Conservation (phyloP, 2,329 filamentous ascomycete genomes). For the Claviceps monticola region DNA sequence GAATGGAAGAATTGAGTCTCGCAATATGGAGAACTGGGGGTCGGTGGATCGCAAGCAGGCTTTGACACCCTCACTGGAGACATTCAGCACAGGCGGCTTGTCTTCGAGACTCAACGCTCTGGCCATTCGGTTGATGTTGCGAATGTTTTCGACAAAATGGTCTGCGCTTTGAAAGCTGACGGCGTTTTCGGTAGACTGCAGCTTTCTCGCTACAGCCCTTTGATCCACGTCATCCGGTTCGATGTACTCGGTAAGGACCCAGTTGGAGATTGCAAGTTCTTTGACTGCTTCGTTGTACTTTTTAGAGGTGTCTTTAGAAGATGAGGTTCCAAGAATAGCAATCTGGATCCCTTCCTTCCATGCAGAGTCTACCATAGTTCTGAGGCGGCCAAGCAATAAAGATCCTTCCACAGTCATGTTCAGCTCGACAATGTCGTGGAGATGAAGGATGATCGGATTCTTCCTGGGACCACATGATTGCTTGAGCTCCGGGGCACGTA, state of each 20-base stretch:
- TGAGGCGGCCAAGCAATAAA: conserved; percentile 55
- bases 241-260: conserved; percentile 23
- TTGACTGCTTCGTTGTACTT: conserved; percentile 26
- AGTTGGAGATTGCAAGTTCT: conserved; percentile 27
- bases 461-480: conserved; percentile 14
- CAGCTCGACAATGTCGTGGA: conserved; percentile 73
- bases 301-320: conserved; percentile 35
- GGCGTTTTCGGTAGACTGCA: background rate
- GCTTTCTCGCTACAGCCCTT: background rate
- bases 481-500: conserved; percentile 30
- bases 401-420: conserved; percentile 54
- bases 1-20: conserved; percentile 22
- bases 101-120: conserved; percentile 19
- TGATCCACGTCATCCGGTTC: conserved; percentile 16
- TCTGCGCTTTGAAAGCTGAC: conserved; percentile 22
- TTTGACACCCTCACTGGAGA: conserved; percentile 13
- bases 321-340: conserved; percentile 67
- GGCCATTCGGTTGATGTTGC: conserved; percentile 34
- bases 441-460: conserved; percentile 54
- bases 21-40: conserved; percentile 16
- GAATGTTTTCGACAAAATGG: conserved; percentile 30
- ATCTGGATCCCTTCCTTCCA: conserved; percentile 60
- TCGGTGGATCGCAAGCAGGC: conserved; percentile 15
- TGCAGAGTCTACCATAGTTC: conserved; percentile 55
- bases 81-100: conserved; percentile 3